Percentiles rank a stretch among this genome's conserved stretches.
These are phyloP conservation scores for Aurinia saxatilis DNA, from an alignment of 345 rosid species.

Conservation along the genomic window DNA sequence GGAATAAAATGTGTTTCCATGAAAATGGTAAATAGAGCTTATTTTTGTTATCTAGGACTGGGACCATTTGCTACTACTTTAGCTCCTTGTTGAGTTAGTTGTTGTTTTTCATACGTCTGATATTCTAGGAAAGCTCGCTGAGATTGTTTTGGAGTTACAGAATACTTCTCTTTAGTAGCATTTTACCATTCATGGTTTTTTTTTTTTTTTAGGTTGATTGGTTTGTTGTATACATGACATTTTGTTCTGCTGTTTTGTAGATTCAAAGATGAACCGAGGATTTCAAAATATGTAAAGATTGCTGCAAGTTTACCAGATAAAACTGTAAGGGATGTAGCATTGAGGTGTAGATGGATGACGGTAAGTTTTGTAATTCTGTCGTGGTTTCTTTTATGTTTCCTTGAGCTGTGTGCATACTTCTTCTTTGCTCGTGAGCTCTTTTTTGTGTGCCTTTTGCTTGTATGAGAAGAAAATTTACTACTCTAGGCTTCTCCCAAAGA, in stretches of 20 bases:
- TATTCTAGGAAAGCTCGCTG: not conserved
- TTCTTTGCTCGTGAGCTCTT: not conserved
- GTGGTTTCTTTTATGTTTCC: not conserved
- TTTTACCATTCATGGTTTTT: too few species aligned
- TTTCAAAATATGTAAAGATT: conserved; percentile 79
- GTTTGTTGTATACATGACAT: not conserved
- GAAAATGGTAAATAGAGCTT: not conserved
- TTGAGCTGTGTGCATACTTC: conserved; percentile 1
- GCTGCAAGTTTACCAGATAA: conserved; percentile 77
- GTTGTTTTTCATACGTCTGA: not conserved
- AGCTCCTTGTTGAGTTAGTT: not conserved
- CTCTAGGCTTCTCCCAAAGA: conserved; percentile 1
- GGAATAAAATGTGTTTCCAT: conserved; percentile 15
- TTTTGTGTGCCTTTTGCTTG: not conserved
- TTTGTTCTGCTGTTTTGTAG: conserved; percentile 26
- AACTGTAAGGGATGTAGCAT: conserved; percentile 94
- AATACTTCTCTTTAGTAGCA: too few species aligned
- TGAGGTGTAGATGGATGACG: conserved; percentile 84
- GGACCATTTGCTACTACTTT: conserved; percentile 8
- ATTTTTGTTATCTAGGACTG: not conserved
- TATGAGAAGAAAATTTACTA: not conserved
- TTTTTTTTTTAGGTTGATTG: too few species aligned
- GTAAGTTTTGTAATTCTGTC: conserved; percentile 17
- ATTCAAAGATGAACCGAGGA: conserved; percentile 60
- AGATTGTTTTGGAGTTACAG: not conserved